phyloP scores from a whole-genome alignment of 441 rosid species.

The Codiaeum variegatum region DNA sequence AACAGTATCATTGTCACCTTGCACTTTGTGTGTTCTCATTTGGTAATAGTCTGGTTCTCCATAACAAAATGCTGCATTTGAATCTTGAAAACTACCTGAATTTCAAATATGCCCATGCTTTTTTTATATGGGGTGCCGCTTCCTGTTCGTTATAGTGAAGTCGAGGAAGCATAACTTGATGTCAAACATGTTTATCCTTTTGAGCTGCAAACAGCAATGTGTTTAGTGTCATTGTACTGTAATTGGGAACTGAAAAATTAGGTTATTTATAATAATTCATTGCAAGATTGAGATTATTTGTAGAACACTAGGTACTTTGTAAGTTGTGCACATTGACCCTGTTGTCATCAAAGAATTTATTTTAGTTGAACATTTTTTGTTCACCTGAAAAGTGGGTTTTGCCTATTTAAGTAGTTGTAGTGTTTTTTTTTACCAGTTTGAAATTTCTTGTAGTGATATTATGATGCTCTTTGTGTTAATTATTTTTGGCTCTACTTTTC shows the following conservation, averaged over 20 bases:
- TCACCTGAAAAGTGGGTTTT: neutral
- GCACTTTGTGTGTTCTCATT: neutral
- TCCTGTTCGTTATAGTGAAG: neutral
- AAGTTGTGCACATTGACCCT: neutral
- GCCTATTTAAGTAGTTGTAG: neutral
- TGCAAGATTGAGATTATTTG: neutral
- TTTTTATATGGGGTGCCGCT: neutral
- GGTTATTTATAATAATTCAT: neutral
- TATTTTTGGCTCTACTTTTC: neutral
- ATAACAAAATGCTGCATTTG: neutral
- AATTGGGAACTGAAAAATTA: neutral
- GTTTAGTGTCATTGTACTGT: neutral
- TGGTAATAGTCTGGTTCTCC: neutral
- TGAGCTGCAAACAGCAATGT: constrained; percentile 7
- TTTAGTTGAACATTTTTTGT: neutral
- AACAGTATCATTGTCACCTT: neutral
- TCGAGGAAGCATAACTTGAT: neutral
- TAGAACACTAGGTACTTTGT: neutral
- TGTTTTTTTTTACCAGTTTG: neutral
- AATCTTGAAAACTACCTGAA: neutral
- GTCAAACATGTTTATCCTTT: neutral
- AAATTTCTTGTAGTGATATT: too few relatives aligned
- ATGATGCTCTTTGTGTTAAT: too few relatives aligned
- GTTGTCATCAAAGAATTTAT: neutral
- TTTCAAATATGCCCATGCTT: neutral